A percentile compares a stretch with the other conserved stretches of the same genome.
phyloP scores from a whole-genome alignment of 176 grass and related monocot species.

The Carex kokanica region DNA sequence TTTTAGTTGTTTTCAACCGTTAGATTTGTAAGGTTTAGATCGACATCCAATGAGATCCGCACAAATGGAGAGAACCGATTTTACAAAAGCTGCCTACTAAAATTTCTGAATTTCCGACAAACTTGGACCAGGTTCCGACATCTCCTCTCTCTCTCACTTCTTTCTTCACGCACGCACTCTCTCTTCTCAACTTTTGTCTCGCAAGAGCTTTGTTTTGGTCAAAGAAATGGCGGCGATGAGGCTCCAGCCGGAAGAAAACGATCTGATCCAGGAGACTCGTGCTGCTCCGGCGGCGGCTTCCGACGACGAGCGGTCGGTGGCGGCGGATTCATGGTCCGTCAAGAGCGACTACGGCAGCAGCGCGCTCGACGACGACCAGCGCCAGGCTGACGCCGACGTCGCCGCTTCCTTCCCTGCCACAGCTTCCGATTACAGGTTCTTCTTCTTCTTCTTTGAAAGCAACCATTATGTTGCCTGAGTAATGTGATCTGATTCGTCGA shows the following conservation, averaged over 20 bases:
- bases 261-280: background rate
- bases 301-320: constrained; percentile 88
- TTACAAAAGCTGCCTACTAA: no score
- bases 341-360: constrained; percentile 98
- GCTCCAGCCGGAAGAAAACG: background rate
- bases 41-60: background rate
- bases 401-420: constrained; percentile 64
- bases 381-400: constrained; percentile 72
- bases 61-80: no score
- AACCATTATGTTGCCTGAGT: background rate
- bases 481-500: background rate
- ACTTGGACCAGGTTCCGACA: no score
- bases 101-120: no score
- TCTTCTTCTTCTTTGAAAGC: background rate
- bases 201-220: background rate
- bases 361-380: constrained; percentile 96
- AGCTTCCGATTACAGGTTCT: constrained; percentile 82
- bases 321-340: constrained; percentile 98
- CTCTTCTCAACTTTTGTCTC: background rate
- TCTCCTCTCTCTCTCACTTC: background rate
- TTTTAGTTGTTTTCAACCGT: background rate
- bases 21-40: background rate
- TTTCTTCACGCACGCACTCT: background rate
- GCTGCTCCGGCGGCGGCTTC: constrained; percentile 29
- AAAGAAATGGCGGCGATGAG: constrained; percentile 5